Percentiles rank a stretch among this genome's conserved stretches.
phyloP scores from a whole-genome alignment of 1,139 yeast genomes.

The Zygoascus meyerae region DNA sequence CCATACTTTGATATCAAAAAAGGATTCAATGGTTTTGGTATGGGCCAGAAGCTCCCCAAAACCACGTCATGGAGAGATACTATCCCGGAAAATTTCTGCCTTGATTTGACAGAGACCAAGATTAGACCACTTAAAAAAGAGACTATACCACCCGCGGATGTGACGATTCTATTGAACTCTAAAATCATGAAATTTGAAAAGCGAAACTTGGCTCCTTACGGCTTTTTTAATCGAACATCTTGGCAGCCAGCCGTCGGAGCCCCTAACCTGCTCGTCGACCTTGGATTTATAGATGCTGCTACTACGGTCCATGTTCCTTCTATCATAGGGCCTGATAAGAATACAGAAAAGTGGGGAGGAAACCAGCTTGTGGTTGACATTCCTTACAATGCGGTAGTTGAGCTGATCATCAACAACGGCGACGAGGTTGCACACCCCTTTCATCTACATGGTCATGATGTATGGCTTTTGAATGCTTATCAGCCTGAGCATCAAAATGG shows the following conservation, averaged over 20 bases:
- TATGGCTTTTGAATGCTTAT: conserved; percentile 48
- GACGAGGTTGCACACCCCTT: conserved; percentile 57
- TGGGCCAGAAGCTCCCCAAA: conserved; percentile 8
- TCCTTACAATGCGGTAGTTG: conserved; percentile 57
- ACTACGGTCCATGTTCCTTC: conserved; percentile 20
- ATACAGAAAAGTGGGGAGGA: conserved; percentile 24
- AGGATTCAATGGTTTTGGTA: neutral
- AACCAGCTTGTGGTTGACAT: conserved; percentile 32
- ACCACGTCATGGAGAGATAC: conserved; percentile 18
- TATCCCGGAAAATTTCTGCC: conserved; percentile 15
- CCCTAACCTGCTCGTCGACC: conserved; percentile 24
- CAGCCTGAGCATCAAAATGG: conserved; percentile 40
- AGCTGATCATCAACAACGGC: conserved; percentile 61
- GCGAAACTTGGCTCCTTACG: conserved; percentile 19
- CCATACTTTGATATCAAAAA: neutral
- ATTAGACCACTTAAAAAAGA: conserved; percentile 14
- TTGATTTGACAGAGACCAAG: conserved; percentile 16
- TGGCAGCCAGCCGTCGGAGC: conserved; percentile 26
- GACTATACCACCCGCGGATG: conserved; percentile 19
- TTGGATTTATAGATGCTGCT: conserved; percentile 17
- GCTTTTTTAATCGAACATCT: conserved; percentile 26
- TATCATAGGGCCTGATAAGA: conserved; percentile 13
- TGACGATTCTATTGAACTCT: conserved; percentile 17
- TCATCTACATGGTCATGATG: conserved; percentile 41
- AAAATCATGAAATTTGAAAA: conserved; percentile 23